Evolutionary conservation across 2,329 filamentous ascomycete genomes (phyloP).

Genomic region (Coniochaeta sp.): DNA sequence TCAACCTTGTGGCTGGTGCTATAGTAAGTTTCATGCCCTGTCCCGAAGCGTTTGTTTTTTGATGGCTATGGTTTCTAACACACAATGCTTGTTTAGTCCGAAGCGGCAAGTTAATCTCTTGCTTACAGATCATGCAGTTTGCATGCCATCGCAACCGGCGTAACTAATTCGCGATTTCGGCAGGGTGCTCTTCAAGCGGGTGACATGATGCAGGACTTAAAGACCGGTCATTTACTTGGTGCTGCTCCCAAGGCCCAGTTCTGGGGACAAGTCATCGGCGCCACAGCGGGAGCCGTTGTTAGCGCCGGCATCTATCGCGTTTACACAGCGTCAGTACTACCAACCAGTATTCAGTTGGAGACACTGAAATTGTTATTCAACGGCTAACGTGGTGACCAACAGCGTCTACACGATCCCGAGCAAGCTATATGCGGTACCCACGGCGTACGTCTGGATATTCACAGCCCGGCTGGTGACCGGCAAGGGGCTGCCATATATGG

Average conservation of each 20-base stretch:
- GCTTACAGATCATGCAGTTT: neutral
- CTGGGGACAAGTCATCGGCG: slow-evolving; percentile 91
- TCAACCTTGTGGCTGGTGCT: slow-evolving; percentile 90
- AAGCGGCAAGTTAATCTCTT: slow-evolving; percentile 14
- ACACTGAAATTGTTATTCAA: neutral
- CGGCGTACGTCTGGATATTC: slow-evolving; percentile 95
- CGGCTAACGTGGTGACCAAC: neutral
- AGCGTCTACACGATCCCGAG: slow-evolving; percentile 85
- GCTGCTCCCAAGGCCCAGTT: slow-evolving; percentile 94
- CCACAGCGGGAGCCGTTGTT: slow-evolving; percentile 75
- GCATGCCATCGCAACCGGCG: neutral
- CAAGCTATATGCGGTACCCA: slow-evolving; percentile 86
- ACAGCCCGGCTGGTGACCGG: slow-evolving; percentile 91
- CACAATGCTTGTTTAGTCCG: slow-evolving; percentile 11
- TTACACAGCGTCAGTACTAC: slow-evolving; percentile 57
- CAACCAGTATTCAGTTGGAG: slow-evolving; percentile 1
- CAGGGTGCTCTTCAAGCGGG: slow-evolving; percentile 82
- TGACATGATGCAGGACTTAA: slow-evolving; percentile 94
- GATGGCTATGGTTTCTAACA: neutral
- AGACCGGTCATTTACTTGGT: slow-evolving; percentile 88
- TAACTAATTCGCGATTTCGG: neutral
- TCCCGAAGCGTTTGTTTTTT: neutral
- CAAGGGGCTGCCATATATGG: slow-evolving; percentile 77
- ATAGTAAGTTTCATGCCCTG: slow-evolving; percentile 39
- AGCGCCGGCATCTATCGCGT: slow-evolving; percentile 83